phyloP scores from a whole-genome alignment of 2,329 filamentous ascomycete species.

The Fusarium sp. region DNA sequence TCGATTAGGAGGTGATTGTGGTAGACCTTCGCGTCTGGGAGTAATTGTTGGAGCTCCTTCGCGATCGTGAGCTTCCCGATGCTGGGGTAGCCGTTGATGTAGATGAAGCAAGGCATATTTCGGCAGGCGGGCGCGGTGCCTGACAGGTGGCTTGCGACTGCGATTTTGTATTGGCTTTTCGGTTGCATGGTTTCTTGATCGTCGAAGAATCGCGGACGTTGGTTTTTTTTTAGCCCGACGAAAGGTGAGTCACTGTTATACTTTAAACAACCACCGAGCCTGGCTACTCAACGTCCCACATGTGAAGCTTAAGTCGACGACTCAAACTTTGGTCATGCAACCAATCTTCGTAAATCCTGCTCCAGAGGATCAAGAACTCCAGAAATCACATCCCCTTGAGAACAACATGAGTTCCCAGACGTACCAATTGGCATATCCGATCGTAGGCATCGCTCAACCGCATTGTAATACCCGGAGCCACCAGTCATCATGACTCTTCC shows the following conservation, averaged over 20 bases:
- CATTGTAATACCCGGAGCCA: not conserved
- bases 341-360: not conserved
- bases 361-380: not conserved
- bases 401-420: fast-evolving
- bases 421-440: not conserved
- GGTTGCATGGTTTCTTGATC: fast-evolving
- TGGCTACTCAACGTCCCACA: not conserved
- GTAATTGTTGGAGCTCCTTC: not conserved
- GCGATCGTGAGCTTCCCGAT: conserved; percentile 2
- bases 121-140: fast-evolving
- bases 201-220: too few relatives aligned
- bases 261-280: fast-evolving
- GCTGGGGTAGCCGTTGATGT: conserved; percentile 2
- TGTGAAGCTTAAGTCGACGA: not conserved
- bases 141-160: fast-evolving
- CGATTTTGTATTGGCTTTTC: too few relatives aligned
- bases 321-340: not conserved
- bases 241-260: not conserved
- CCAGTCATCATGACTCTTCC: not conserved
- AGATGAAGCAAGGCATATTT: not conserved
- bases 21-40: not conserved
- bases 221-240: too few relatives aligned
- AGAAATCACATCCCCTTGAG: not conserved
- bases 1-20: not conserved
- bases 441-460: not conserved